Base-by-base conservation (phyloP, 805 yeast species). In the Kodamaea laetipori region DNA sequence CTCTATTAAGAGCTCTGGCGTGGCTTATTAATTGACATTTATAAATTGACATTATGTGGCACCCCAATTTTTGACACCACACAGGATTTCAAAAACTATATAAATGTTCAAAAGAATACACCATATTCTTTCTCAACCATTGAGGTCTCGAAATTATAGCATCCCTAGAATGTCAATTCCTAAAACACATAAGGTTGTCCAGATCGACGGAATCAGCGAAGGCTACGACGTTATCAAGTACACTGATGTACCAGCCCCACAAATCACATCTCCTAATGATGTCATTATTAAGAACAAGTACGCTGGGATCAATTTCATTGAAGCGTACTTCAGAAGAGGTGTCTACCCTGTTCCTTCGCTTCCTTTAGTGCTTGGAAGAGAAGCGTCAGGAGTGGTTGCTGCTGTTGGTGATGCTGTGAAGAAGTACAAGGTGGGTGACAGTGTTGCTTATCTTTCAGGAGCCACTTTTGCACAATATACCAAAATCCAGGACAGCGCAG, bases 281-380 rank as follows among this genome's bases (percentile, higher is more conserved):
- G 58, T 90, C 8, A 69, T 90, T 37, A 72, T 90, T 57, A 83
- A 84, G 64, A 86, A 85, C 71, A 73, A 69, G 43, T 89, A 78
- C 53, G 74, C 90, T 9, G 98, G 98, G 25, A 68, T 89, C 55
- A 89, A 89, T 55, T 86, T 78, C 69, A 84, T 89, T 51, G 97
- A 90, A 56, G 71, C 81, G 3, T 90, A 90, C 65, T 87, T 86
- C 69, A 77, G 97, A 57, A 76, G 68, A 39, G 97, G 97, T 4
- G 55, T 84, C 4, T 90, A 90, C 57, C 85, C 87, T 6, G 55
- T 71, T 10, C 56, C 65, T 21, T 58, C 66, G 37, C 49, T 56
- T 24, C 97, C 98, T 0, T 74, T 70, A 49, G 65, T 78, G 19
- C 68, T 86, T 24, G 96, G 96, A 18, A 73, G 89, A 47, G 88